These are phyloP conservation scores for Pleurotus tuoliensis DNA, from an alignment of 768 basidiomycete species.

Conservation along the genomic window DNA sequence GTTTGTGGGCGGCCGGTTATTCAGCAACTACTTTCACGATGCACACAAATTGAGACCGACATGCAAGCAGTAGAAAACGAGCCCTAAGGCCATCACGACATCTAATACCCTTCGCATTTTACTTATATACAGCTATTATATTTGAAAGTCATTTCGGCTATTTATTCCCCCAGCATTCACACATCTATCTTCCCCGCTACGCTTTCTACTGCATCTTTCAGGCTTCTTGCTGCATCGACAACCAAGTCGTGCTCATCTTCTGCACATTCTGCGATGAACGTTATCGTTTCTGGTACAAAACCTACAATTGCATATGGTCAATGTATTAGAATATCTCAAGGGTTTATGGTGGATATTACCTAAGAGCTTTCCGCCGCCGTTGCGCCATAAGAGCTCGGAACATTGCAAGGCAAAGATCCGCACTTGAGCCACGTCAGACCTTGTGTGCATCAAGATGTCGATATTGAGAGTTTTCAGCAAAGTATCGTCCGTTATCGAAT, in stretches of 20 bases:
- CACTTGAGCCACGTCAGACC: constrained; percentile 71
- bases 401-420: constrained; percentile 69
- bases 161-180: constrained; percentile 22
- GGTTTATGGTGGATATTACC: constrained; percentile 38
- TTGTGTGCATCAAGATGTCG: constrained; percentile 82
- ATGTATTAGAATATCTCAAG: background rate
- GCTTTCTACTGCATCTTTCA: constrained; percentile 70
- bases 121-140: constrained; percentile 6
- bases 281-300: constrained; percentile 75
- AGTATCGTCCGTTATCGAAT: constrained; percentile 49
- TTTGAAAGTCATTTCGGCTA: constrained; percentile 5
- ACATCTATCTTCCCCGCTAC: constrained; percentile 63
- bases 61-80: constrained; percentile 23
- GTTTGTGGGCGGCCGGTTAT: constrained; percentile 69
- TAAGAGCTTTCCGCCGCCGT: constrained; percentile 69
- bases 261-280: constrained; percentile 82
- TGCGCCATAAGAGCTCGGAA: constrained; percentile 70
- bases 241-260: constrained; percentile 89
- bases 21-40: constrained; percentile 61
- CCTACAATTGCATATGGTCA: constrained; percentile 33
- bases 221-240: constrained; percentile 59
- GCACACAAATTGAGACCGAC: constrained; percentile 59
- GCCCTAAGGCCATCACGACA: constrained; percentile 12
- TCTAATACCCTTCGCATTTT: constrained; percentile 6
- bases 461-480: constrained; percentile 82